Evolutionary conservation across 495 filamentous ascomycete species (phyloP).

Genomic region (Trichoderma gamsii): DNA sequence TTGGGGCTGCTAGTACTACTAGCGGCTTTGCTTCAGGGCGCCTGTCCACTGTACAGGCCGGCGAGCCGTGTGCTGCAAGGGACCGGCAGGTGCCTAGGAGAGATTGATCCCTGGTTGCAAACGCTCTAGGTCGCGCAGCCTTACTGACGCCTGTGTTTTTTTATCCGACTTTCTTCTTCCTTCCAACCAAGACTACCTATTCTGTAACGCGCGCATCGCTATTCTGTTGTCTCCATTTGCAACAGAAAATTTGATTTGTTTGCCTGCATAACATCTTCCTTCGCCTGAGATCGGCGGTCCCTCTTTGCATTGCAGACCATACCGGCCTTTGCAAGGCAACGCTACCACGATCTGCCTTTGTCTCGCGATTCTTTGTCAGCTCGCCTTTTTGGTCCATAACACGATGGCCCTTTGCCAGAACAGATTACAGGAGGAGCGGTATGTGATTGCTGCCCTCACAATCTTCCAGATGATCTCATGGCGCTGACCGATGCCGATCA

Average conservation of each 20-base stretch:
- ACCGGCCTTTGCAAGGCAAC: neutral
- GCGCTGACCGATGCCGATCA: neutral
- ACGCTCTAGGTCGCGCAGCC: conserved; percentile 2
- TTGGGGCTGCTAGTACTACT: neutral
- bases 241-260: neutral
- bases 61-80: neutral
- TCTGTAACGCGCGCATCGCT: neutral
- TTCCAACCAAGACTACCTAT: neutral
- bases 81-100: neutral
- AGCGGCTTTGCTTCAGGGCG: neutral
- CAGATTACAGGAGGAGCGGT: conserved; percentile 88
- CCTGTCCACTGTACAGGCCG: neutral
- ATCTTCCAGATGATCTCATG: neutral
- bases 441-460: conserved; percentile 23
- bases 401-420: conserved; percentile 84
- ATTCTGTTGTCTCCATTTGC: neutral
- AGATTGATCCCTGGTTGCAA: neutral
- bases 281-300: neutral
- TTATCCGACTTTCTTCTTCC: neutral
- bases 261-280: neutral
- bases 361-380: conserved; percentile 15
- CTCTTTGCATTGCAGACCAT: neutral
- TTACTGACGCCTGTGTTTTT: neutral
- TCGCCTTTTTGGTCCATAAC: conserved; percentile 15
- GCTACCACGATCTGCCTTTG: neutral